phyloP scores from a whole-genome alignment of 2,329 filamentous ascomycete species.

The Aureobasidium sp. region DNA sequence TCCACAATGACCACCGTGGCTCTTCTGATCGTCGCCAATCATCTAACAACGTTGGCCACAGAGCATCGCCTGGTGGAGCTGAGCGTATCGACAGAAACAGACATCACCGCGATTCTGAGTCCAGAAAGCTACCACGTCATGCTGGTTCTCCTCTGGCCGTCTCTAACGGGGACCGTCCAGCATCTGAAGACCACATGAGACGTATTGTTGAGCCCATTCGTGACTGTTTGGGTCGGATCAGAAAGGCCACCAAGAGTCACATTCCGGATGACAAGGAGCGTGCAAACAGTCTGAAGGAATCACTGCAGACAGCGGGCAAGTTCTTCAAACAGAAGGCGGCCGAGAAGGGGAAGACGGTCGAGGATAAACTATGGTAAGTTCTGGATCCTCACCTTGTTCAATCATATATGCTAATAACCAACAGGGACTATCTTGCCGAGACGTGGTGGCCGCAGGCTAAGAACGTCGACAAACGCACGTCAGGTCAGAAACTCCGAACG shows the following conservation, averaged over 20 bases:
- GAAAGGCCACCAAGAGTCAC: slow-evolving; percentile 53
- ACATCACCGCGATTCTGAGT: slow-evolving; percentile 44
- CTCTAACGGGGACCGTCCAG: slow-evolving; percentile 29
- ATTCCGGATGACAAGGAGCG: slow-evolving; percentile 55
- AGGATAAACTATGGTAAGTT: slow-evolving; percentile 25
- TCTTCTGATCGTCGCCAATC: slow-evolving; percentile 21
- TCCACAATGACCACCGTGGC: slow-evolving; percentile 27
- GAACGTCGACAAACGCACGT: slow-evolving; percentile 22
- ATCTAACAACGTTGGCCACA: slow-evolving; percentile 22
- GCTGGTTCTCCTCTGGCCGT: slow-evolving; percentile 25
- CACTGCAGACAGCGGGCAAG: slow-evolving; percentile 54
- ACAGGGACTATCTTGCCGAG: slow-evolving; percentile 24
- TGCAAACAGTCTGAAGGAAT: slow-evolving; percentile 52
- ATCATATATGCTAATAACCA: slow-evolving; percentile 7
- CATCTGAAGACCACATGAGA: slow-evolving; percentile 44
- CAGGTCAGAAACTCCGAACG: slow-evolving; percentile 27
- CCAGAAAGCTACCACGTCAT: slow-evolving; percentile 33
- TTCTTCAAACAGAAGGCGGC: slow-evolving; percentile 46
- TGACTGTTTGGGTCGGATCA: slow-evolving; percentile 51
- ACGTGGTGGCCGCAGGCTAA: slow-evolving; percentile 30
- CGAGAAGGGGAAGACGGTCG: slow-evolving; percentile 19
- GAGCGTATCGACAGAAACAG: slow-evolving; percentile 46
- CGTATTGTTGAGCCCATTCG: slow-evolving; percentile 50
- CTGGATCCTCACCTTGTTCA: no score
- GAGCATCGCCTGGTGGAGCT: slow-evolving; percentile 31